Conservation (phyloP, 2,329 filamentous ascomycete genomes). For the Alternaria gansuensis region DNA sequence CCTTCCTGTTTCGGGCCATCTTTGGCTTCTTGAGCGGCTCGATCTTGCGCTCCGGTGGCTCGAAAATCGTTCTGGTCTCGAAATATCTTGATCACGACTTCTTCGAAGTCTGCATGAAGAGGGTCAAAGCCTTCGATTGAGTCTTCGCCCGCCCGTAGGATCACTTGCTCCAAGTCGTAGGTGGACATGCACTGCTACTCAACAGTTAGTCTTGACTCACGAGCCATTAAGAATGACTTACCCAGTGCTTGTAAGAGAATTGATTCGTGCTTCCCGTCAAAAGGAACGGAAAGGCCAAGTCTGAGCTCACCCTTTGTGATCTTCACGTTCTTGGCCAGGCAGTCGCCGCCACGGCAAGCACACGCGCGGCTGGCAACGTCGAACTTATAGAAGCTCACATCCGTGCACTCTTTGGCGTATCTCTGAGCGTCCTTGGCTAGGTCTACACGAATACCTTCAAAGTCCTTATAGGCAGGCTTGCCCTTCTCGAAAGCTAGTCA, state of each 20-base stretch:
- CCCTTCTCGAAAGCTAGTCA: conserved; percentile 74
- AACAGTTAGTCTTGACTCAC: neutral
- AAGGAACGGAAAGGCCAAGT: conserved; percentile 64
- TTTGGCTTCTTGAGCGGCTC: conserved; percentile 42
- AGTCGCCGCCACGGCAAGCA: conserved; percentile 73
- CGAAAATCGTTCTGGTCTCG: conserved; percentile 76
- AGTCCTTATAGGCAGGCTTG: conserved; percentile 81
- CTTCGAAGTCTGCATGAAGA: conserved; percentile 70
- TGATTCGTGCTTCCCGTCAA: conserved; percentile 59
- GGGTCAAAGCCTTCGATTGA: conserved; percentile 80
- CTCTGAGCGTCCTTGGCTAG: conserved; percentile 13
- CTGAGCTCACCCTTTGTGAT: conserved; percentile 82
- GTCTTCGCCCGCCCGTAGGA: conserved; percentile 63
- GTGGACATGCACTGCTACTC: conserved; percentile 77
- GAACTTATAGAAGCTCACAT: conserved; percentile 31
- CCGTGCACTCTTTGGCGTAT: conserved; percentile 21
- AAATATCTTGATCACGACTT: conserved; percentile 78
- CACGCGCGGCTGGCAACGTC: conserved; percentile 55
- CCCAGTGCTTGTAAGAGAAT: conserved; percentile 88
- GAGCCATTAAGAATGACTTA: neutral
- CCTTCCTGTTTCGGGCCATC: conserved; percentile 27
- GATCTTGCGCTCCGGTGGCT: conserved; percentile 44
- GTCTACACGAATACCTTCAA: conserved; percentile 74
- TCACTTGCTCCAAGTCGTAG: conserved; percentile 69
- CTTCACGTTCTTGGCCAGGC: conserved; percentile 73